These are phyloP conservation scores for Erythrophleum fordii DNA, from an alignment of 306 rosid species.

Conservation along the genomic window DNA sequence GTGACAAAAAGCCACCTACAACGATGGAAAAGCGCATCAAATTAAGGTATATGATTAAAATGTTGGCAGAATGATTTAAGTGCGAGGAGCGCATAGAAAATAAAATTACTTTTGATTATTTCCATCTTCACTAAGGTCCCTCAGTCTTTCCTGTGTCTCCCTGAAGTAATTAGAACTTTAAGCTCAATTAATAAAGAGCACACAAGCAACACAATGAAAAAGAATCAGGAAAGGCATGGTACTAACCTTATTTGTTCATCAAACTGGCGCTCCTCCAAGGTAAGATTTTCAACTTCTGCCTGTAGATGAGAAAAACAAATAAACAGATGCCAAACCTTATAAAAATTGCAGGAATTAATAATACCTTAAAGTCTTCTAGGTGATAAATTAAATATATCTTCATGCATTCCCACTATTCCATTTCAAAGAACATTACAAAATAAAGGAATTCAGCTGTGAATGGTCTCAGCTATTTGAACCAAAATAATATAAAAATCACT, in stretches of 20 bases:
- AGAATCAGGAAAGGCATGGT: constrained; percentile 32
- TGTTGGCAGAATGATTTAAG: constrained; percentile 1
- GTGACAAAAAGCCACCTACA: constrained; percentile 91
- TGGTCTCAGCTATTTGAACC: constrained; percentile 20
- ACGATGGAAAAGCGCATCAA: constrained; percentile 28
- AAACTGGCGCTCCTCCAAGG: constrained; percentile 66
- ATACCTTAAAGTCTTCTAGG: constrained; percentile 9
- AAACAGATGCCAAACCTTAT: constrained; percentile 21
- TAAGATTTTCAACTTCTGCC: constrained; percentile 87
- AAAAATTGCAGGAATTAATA: constrained; percentile 1
- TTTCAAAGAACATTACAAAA: no score
- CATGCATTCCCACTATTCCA: constrained; percentile 25
- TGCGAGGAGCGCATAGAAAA: constrained; percentile 18
- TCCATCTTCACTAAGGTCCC: constrained; percentile 85
- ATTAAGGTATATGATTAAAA: constrained; percentile 9
- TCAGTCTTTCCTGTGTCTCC: constrained; percentile 86
- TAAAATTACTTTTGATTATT: constrained; percentile 74
- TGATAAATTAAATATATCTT: constrained; percentile 14
- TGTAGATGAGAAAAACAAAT: constrained; percentile 45
- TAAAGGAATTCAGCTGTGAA: constrained; percentile 24
- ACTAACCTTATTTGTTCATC: constrained; percentile 86
- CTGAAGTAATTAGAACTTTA: constrained; percentile 54
- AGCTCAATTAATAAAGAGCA: constrained; percentile 30
- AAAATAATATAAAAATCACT: constrained; percentile 14
- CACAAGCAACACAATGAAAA: constrained; percentile 23